Evolutionary conservation across 116 monocot genomes (phyloP).

Genomic region (Cymodocea nodosa): DNA sequence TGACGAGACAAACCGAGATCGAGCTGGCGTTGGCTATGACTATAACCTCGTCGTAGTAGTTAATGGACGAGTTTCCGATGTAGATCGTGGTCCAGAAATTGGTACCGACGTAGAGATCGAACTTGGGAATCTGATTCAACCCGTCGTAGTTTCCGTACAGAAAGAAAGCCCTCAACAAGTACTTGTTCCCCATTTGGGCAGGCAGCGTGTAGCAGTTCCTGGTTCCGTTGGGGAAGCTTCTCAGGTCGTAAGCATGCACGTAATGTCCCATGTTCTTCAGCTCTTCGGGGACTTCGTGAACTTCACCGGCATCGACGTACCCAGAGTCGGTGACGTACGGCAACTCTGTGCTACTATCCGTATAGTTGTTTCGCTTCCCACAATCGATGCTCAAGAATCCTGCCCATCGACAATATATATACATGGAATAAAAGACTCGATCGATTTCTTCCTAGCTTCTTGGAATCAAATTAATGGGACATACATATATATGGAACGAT

Average conservation of each 20-base stretch:
- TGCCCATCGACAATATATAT: too few relatives aligned
- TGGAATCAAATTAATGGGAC: not conserved
- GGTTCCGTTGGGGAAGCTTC: slow-evolving; percentile 19
- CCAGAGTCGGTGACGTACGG: not conserved
- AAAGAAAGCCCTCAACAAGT: slow-evolving; percentile 25
- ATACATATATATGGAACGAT: too few relatives aligned
- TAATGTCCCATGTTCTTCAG: not conserved
- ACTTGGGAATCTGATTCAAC: not conserved
- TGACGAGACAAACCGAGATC: slow-evolving; percentile 10
- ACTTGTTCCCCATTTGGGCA: slow-evolving; percentile 7
- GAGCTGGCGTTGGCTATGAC: not conserved
- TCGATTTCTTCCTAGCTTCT: too few relatives aligned
- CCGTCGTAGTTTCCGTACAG: slow-evolving; percentile 38
- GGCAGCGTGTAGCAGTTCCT: slow-evolving; percentile 32
- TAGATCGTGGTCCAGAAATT: slow-evolving; percentile 14
- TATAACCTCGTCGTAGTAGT: slow-evolving; percentile 8
- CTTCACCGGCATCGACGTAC: slow-evolving; percentile 10
- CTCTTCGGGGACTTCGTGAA: not conserved
- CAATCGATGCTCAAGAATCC: too few relatives aligned
- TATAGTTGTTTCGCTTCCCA: not conserved
- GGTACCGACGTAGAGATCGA: slow-evolving; percentile 28
- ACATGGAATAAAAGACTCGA: too few relatives aligned
- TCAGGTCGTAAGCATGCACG: not conserved
- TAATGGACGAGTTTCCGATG: too few relatives aligned
- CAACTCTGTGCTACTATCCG: not conserved